These are phyloP conservation scores for Lecanosticta acicola DNA, from an alignment of 2,329 filamentous ascomycete genomes.

Conservation along the genomic window DNA sequence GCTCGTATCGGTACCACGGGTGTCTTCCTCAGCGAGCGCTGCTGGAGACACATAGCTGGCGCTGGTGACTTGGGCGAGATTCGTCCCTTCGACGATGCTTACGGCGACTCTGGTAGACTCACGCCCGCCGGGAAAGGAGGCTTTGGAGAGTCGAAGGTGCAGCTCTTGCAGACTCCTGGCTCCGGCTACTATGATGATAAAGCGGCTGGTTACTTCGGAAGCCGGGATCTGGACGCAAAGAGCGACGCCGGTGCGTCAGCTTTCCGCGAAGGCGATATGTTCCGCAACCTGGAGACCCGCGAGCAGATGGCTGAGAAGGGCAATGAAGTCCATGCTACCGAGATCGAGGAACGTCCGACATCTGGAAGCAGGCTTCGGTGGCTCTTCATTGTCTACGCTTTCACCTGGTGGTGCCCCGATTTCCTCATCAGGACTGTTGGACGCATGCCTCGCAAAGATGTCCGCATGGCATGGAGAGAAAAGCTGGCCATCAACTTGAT, in stretches of 20 bases:
- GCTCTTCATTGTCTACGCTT: conserved; percentile 73
- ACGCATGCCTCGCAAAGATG: conserved; percentile 84
- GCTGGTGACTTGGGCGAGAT: conserved; percentile 58
- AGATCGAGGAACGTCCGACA: conserved; percentile 77
- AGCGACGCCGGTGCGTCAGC: conserved; percentile 92
- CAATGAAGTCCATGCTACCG: conserved; percentile 81
- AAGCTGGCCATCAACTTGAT: conserved; percentile 97
- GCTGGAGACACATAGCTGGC: conserved; percentile 86
- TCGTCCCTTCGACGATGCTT: conserved; percentile 50
- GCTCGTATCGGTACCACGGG: conserved; percentile 86
- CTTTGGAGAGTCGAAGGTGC: conserved; percentile 56
- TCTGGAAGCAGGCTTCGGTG: conserved; percentile 82
- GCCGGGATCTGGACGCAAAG: conserved; percentile 70
- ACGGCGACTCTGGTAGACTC: conserved; percentile 54
- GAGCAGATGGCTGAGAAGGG: conserved; percentile 94
- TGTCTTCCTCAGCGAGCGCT: conserved; percentile 90
- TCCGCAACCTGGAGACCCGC: conserved; percentile 89
- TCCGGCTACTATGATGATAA: conserved; percentile 65
- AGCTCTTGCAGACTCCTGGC: conserved; percentile 51
- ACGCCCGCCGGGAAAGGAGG: conserved; percentile 46
- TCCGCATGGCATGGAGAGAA: conserved; percentile 90
- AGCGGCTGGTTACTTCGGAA: conserved; percentile 74
- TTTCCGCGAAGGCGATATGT: conserved; percentile 92
- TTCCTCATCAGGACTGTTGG: conserved; percentile 71
- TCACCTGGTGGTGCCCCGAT: conserved; percentile 87